Percentiles rank a stretch among this genome's conserved stretches.
These are phyloP conservation scores for Aspergillus nidulans DNA, from an alignment of 495 filamentous ascomycete genomes.

Conservation along the genomic window DNA sequence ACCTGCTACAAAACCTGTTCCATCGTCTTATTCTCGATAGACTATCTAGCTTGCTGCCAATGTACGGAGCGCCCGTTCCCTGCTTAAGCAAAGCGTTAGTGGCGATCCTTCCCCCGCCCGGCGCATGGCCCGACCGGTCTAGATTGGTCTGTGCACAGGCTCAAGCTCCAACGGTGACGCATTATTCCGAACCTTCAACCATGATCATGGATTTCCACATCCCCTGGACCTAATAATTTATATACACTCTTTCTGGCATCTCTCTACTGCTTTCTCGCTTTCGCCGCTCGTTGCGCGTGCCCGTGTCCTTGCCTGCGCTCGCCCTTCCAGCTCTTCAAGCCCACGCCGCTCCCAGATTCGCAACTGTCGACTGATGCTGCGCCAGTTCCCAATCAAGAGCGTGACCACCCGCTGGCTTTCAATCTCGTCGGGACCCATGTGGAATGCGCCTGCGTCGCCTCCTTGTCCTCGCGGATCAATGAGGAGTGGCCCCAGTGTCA, in stretches of 20 bases:
- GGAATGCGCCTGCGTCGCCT: conserved; percentile 12
- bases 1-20: background rate
- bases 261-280: background rate
- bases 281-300: conserved; percentile 2
- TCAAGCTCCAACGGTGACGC: background rate
- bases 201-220: background rate
- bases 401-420: conserved; percentile 28
- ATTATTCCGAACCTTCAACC: background rate
- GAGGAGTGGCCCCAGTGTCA: conserved; percentile 34
- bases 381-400: conserved; percentile 36
- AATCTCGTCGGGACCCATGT: conserved; percentile 25
- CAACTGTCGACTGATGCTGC: conserved; percentile 28
- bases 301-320: background rate
- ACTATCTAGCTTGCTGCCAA: background rate
- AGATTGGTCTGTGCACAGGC: background rate
- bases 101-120: background rate
- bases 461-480: conserved; percentile 14
- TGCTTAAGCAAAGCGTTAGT: background rate
- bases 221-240: background rate
- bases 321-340: background rate
- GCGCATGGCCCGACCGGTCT: background rate
- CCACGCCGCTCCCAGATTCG: conserved; percentile 22
- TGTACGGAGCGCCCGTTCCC: background rate
- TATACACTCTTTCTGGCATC: background rate
- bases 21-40: background rate